Conservation (phyloP, 1,284 basidiomycete species). For the Naganishia sp. region DNA sequence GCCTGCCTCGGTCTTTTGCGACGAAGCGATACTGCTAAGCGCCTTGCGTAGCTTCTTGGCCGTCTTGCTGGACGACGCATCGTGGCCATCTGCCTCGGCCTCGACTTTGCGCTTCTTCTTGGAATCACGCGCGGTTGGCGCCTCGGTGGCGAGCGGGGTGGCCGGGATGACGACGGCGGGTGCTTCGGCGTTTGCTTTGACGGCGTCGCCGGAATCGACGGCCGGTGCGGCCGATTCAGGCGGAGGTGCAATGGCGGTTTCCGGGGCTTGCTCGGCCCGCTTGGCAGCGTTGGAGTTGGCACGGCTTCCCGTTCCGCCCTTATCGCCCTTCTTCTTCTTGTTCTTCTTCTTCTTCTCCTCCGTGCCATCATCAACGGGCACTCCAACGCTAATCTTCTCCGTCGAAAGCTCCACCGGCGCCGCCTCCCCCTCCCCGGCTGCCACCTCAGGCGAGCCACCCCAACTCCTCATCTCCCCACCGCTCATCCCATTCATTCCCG, state of each 20-base stretch:
- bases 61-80: conserved; percentile 38
- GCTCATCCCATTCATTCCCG: conserved; percentile 43
- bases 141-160: conserved; percentile 9
- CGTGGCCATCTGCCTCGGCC: conserved; percentile 9
- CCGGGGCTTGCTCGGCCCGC: conserved; percentile 10
- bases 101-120: conserved; percentile 48
- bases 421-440: conserved; percentile 31
- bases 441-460: conserved; percentile 42
- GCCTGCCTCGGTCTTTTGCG: conserved; percentile 2
- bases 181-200: conserved; percentile 8
- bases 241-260: not conserved
- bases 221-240: conserved; percentile 3
- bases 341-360: conserved; percentile 41
- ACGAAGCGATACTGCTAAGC: conserved; percentile 39
- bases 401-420: conserved; percentile 20
- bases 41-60: conserved; percentile 47
- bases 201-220: not conserved
- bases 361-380: not conserved
- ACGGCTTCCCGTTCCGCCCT: conserved; percentile 50
- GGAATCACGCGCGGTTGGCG: conserved; percentile 25
- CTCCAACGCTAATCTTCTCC: not conserved
- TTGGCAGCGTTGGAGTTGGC: conserved; percentile 51
- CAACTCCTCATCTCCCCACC: conserved; percentile 49
- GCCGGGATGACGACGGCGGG: conserved; percentile 15
- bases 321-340: conserved; percentile 52